Evolutionary conservation across 2,329 filamentous ascomycete genomes (phyloP).

Genomic region (Colletotrichum sp.): DNA sequence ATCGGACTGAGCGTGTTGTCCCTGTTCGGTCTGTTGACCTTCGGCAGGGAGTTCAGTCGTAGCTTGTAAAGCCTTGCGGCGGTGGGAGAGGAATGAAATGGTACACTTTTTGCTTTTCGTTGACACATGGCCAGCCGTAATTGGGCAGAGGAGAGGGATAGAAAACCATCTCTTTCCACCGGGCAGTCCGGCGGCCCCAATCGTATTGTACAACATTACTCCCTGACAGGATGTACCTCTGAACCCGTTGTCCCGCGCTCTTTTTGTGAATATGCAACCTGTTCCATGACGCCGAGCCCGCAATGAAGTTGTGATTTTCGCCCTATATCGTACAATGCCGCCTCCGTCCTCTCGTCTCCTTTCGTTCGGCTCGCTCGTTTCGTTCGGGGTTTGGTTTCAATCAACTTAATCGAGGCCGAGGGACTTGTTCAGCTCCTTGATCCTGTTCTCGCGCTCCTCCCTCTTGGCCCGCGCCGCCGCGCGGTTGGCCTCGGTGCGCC

Average conservation of each 20-base stretch:
- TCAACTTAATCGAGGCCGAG: constrained; percentile 32
- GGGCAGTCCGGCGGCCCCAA: neutral
- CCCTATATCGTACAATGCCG: neutral
- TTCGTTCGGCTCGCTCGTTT: neutral
- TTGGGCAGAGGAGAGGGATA: neutral
- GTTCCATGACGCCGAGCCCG: neutral
- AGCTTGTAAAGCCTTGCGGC: constrained; percentile 33
- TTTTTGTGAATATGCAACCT: neutral
- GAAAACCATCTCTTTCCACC: neutral
- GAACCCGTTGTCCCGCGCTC: neutral
- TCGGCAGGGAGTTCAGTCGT: constrained; percentile 71
- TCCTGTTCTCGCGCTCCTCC: constrained; percentile 72
- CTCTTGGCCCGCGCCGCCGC: constrained; percentile 72
- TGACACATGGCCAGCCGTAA: neutral
- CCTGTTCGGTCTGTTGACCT: constrained; percentile 78
- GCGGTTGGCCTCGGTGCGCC: constrained; percentile 78
- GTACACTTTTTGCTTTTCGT: neutral
- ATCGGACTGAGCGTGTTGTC: constrained; percentile 80
- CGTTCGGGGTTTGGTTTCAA: neutral
- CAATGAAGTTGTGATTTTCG: neutral
- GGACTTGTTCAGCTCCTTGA: constrained; percentile 66
- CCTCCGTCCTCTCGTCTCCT: too few species aligned
- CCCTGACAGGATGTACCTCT: neutral
- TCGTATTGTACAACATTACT: neutral
- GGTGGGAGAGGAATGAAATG: neutral